Evolutionary conservation across 2,329 filamentous ascomycete genomes (phyloP), one percentile per base, ranked within the genome.

Genomic region (Microcyclosporella mali): DNA sequence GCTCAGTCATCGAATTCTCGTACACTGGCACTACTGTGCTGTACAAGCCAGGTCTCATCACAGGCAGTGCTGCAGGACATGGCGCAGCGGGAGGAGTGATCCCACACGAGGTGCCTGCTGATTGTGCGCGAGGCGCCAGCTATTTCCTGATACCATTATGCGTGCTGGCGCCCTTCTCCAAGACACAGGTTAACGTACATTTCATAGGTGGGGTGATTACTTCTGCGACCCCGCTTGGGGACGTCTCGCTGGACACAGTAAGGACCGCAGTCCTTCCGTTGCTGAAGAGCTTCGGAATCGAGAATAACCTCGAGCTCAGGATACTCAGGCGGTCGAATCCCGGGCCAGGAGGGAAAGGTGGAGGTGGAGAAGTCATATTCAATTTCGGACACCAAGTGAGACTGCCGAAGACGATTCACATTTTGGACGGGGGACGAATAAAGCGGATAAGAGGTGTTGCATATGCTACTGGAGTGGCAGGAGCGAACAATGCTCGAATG

Each of bases 161-260:
- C 58, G 72, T 97, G 16, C 75, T 98, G 12, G 88, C 90, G 1
- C 92, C 92, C 1, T 98, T 98, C 65, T 85, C 88, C 17, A 97
- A 98, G 63, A 78, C 84, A 7, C 85, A 87, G 51, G 79, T 98
- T 68, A 95, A 94, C 59, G 83, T 98, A 9, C 77, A 88, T 6
- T 89, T 98, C 64, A 81, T 84, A 2, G 92, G 92, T 0, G 92
- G 92, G 37, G 90, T 95, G 42, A 94, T 98, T 55, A 97, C 92
- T 1, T 83, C 83, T 8, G 79, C 87, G 2, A 95, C 89, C 3
- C 78, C 85, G 51, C 76, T 77, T 0, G 88, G 89, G 46, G 92
- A 98, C 66, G 79, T 95, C 50, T 92, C 85, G 2, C 85, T 92
- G 56, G 92, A 98, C 66, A 90, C 85, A 8, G 89, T 98, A 63